Base-by-base conservation (phyloP, 106 monocot genomes). In the Apostasia shenzhenica region DNA sequence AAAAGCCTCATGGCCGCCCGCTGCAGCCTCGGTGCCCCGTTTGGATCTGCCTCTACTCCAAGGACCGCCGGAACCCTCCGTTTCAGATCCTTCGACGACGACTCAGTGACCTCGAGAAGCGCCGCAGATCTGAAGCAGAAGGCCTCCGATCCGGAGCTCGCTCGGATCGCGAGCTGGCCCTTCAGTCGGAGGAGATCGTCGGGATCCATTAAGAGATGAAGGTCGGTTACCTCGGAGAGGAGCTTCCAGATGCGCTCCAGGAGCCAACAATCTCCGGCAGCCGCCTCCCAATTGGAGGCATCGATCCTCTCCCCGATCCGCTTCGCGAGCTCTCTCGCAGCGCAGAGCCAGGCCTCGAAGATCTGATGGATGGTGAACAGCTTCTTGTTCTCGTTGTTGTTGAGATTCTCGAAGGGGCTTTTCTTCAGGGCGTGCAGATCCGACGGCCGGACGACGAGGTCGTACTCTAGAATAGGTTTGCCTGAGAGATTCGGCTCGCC, bases 111-210 rank as follows among this genome's bases (percentile, higher is more conserved):
- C 1, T 81, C 76, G 6, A 83, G 43, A 62, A 93, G 75, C 1
- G 83, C 79, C 13, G 55, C 51, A 10, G 92, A 93, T 5, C 92
- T 51, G 81, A 88, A 83, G 66, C 85, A 88, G 67, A 81, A 75
- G 10, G 80, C 69, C 13, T 74, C 76, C 8, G 72, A 67, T 12
- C 50, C 67, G 3, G 71, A 61, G 14, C 59, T 52, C 3, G 84
- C 46, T 1, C 69, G 71, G 42, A 91, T 74, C 14, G 68, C 84
- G 11, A 89, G 81, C 78, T 80, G 78, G 67, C 74, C 85, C 66
- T 80, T 94, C 48, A 94, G 82, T 13, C 81, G 75, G 51, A 94
- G 84, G 78, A 94, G 82, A 57, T 89, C 93, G 62, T 89, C 80
- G 2, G 93, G 89, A 60, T 89, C 93, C 93, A 81, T 82, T 43